Base-by-base conservation (phyloP, 164 flowering plant species). In the Cinnamomum micranthum region DNA sequence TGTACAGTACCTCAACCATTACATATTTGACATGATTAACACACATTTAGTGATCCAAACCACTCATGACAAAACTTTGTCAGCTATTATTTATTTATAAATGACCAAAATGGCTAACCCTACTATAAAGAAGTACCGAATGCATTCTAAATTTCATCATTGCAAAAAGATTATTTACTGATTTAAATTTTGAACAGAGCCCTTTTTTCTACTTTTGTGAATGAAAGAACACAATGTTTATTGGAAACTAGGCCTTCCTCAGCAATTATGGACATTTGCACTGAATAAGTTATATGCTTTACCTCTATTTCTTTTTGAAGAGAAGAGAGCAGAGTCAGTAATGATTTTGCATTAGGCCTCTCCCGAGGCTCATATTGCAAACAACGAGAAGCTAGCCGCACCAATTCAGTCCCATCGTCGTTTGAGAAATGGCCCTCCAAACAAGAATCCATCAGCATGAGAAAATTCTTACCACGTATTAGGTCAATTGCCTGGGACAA, bases 221-320 rank as follows among this genome's bases (percentile, higher is more conserved):
- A 23, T 23, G 27, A 9, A 64, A 64, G 13, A 64, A 64, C 3
- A 64, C 65, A 63, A 22, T 9, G 19, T 65, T 65, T 17, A 65
- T 65, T 65, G 33, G 19, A 25, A 65, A 24, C 35, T 66, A 67
- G 69, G 69, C 0, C 23, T 25, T 66, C 20, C 17, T 15, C 33
- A 31, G 19, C 19, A 12, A 52, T 13, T 52, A 13, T 14, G 28
- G 27, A 67, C 65, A 24, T 7, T 41, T 41, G 9, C 22, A 33
- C 20, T 5, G 22, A 27, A 25, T 28, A 35, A 12, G 14, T 27
- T 28, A 67, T 28, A 28, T 55, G 60, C 35, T 66, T 58, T 78
- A 92, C 97, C 92, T 94, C 98, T 69, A 88, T 84, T 82, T 91
- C 92, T 75, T 90, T 92, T 83, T 92, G 93, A 73, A 94, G 95